These are phyloP conservation scores for Litchi chinensis DNA, from an alignment of 345 rosid genomes.

Conservation along the genomic window DNA sequence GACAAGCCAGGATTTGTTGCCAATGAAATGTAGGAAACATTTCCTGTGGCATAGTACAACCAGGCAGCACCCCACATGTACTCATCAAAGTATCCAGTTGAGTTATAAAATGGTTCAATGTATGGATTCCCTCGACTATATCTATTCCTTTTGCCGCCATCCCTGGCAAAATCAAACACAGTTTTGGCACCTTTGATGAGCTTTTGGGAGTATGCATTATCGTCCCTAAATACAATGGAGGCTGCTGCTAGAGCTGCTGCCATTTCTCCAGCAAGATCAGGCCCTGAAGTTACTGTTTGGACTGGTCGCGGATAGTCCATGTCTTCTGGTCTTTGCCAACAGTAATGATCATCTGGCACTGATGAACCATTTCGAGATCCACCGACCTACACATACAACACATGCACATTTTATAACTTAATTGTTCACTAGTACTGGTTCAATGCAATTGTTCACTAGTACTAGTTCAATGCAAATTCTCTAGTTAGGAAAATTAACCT, in stretches of 20 bases:
- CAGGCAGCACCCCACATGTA: constrained; percentile 87
- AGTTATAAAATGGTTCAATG: constrained; percentile 63
- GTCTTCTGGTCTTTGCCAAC: constrained; percentile 88
- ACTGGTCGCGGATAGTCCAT: constrained; percentile 68
- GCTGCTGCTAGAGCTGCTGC: constrained; percentile 80
- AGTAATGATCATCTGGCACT: constrained; percentile 72
- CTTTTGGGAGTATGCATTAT: constrained; percentile 50
- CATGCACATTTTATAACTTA: not conserved
- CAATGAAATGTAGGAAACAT: constrained; percentile 46
- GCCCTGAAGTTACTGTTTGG: constrained; percentile 36
- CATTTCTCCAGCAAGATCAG: constrained; percentile 79
- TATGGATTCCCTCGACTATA: constrained; percentile 50
- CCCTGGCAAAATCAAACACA: constrained; percentile 63
- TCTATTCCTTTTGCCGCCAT: constrained; percentile 35
- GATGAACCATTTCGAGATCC: constrained; percentile 52
- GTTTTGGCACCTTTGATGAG: constrained; percentile 64
- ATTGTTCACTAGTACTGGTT: no score
- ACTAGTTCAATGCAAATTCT: no score
- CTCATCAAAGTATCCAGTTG: constrained; percentile 75
- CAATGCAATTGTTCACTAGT: no score
- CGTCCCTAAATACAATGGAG: constrained; percentile 69
- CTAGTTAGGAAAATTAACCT: constrained; percentile 31
- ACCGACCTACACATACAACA: constrained; percentile 51
- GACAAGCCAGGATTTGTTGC: constrained; percentile 65
- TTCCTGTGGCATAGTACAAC: constrained; percentile 90